Evolutionary conservation across 2,329 filamentous ascomycete species (phyloP), one percentile per base, ranked within the genome.

Genomic region (Claviceps purpurea): DNA sequence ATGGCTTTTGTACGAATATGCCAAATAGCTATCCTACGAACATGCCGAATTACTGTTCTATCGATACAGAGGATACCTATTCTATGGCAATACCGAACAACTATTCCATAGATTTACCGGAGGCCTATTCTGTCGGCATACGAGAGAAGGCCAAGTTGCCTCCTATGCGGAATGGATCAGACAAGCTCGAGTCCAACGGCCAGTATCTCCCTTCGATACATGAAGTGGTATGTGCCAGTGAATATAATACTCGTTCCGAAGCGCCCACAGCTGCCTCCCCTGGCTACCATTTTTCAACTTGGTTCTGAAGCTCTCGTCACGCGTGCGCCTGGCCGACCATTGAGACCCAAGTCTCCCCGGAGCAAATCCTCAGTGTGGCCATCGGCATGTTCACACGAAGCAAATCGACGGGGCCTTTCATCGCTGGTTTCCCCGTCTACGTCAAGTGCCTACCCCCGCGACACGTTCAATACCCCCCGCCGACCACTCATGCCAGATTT

Each of bases 311-410:
- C 59, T n/a, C 51, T 55, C 24, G 70, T 63, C 54, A 56, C 64
- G 30, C 58, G 62, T 37, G 71, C 70, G 6, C 68, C 72, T 14
- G 64, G 70, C 8, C 57, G 54, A 47, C 57, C 58, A 50, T 63
- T 61, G 40, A 61, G 57, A 49, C 66, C 58, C 54, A 65, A 64
- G 55, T 61, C 63, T 39, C 59, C 61, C 13, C 60, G 70, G 43
- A 49, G 63, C 8, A 56, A 57, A 11, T 58, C 56, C 37, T 62
- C 64, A 53, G 55, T 59, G 20, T 68, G 75, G 20, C 73, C 77
- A 11, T 75, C 76, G 1, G 67, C 73, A 14, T 79, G 76, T 3
- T 73, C 75, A 16, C 70, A 72, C 50, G 73, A 77, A 18, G 62
- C 61, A 18, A 75, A 70, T 54, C 62, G 65, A n/a, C 65, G 67